A percentile compares a stretch with the other conserved stretches of the same genome.
Conservation (phyloP, 306 rosid genomes). For the Trifolium dubium region DNA sequence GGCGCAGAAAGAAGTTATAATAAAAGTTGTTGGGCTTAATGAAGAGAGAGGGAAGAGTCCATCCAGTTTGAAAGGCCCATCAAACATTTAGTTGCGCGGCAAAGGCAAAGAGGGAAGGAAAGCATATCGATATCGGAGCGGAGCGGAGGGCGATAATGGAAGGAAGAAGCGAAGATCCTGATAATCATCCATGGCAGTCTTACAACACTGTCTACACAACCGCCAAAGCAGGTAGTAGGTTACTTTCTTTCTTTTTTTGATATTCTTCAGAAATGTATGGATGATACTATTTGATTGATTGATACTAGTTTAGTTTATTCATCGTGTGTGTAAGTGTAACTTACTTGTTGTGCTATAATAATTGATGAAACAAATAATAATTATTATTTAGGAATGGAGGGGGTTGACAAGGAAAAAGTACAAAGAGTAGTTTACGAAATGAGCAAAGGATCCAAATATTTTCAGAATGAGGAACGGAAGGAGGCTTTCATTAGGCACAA, state of each 20-base stretch:
- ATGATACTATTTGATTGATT: too few species aligned
- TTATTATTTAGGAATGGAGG: slow-evolving; percentile 76
- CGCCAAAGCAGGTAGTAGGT: slow-evolving; percentile 98
- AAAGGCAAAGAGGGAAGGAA: too few species aligned
- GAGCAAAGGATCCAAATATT: slow-evolving; percentile 96
- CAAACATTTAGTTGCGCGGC: too few species aligned
- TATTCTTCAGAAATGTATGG: too few species aligned
- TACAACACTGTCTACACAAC: slow-evolving; percentile 84
- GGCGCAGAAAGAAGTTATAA: too few species aligned
- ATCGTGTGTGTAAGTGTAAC: too few species aligned
- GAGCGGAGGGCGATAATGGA: slow-evolving; percentile 24
- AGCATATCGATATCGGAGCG: too few species aligned
- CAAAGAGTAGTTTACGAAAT: slow-evolving; percentile 83
- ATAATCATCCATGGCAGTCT: slow-evolving; percentile 82
- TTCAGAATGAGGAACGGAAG: slow-evolving; percentile 87
- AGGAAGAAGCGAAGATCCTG: background rate
- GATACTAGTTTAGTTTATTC: too few species aligned
- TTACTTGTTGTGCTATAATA: too few species aligned
- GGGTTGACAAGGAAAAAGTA: slow-evolving; percentile 92
- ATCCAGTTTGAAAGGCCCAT: background rate
- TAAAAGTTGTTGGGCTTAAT: background rate
- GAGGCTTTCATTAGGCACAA: slow-evolving; percentile 71
- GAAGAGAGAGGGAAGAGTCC: background rate
- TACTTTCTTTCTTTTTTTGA: background rate
- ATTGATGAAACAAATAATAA: background rate